phyloP scores from a whole-genome alignment of 2,329 filamentous ascomycete genomes.

The Ramularia collo-cygni region DNA sequence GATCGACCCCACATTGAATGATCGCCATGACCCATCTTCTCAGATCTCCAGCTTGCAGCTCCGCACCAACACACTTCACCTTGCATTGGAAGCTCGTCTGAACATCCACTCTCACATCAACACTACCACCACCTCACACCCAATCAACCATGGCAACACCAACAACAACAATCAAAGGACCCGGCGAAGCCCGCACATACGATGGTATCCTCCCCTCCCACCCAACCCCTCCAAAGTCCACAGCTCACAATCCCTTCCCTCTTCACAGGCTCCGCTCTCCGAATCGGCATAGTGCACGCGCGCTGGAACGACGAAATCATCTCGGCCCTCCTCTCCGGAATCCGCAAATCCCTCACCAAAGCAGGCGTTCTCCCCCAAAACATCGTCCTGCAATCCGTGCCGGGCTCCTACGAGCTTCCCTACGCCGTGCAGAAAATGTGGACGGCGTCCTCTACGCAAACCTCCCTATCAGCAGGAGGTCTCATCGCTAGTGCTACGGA shows the following conservation, averaged over 20 bases:
- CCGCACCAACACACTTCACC: too few relatives aligned
- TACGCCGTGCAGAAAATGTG: conserved; percentile 76
- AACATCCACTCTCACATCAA: neutral
- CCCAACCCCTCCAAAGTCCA: neutral
- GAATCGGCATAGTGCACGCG: conserved; percentile 91
- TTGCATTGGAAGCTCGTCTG: too few relatives aligned
- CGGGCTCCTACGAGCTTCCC: conserved; percentile 90
- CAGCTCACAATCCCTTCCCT: conserved; percentile 5
- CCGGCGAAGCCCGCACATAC: conserved; percentile 50
- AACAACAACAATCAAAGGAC: conserved; percentile 56
- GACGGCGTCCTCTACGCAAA: conserved; percentile 37
- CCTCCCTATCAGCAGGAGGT: conserved; percentile 58
- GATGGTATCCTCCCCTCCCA: conserved; percentile 43
- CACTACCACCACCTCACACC: neutral
- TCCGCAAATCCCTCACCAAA: conserved; percentile 67
- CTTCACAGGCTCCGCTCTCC: conserved; percentile 51
- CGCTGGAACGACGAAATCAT: conserved; percentile 92
- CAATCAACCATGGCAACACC: neutral
- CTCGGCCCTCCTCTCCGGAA: conserved; percentile 72
- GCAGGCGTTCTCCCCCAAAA: conserved; percentile 81
- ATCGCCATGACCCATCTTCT: too few relatives aligned
- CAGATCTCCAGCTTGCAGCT: too few relatives aligned
- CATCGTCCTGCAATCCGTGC: conserved; percentile 82
- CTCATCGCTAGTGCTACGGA: conserved; percentile 64
- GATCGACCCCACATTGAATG: too few relatives aligned